Percentiles rank a stretch among this genome's conserved stretches.
phyloP scores from a whole-genome alignment of 306 rosid species.

The Mimosa bimucronata region DNA sequence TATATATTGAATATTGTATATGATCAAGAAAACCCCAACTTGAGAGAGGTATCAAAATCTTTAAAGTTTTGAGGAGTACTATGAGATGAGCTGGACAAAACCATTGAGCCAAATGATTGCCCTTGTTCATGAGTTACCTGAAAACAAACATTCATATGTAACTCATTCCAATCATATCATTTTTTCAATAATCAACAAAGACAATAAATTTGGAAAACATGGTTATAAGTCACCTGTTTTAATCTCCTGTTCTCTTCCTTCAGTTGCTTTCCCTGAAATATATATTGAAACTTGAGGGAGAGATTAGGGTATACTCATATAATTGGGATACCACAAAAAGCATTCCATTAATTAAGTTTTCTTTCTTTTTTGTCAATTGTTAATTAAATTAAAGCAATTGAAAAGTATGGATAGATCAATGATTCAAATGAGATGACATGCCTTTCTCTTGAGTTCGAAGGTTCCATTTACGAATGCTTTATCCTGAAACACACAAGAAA shows the following conservation, averaged over 20 bases:
- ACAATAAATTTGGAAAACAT: not conserved
- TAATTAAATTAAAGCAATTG: not conserved
- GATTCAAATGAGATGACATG: not conserved
- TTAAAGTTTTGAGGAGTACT: constrained; percentile 28
- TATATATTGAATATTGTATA: not conserved
- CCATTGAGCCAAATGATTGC: constrained; percentile 34
- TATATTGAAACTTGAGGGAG: not conserved
- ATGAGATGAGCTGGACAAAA: constrained; percentile 34
- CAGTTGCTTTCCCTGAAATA: constrained; percentile 10
- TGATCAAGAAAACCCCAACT: constrained; percentile 44
- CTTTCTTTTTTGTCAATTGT: not conserved
- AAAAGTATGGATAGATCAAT: not conserved
- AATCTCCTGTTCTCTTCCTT: constrained; percentile 10
- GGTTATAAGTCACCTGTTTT: constrained; percentile 9
- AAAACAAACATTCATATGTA: constrained; percentile 5
- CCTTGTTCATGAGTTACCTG: constrained; percentile 36
- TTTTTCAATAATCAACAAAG: not conserved
- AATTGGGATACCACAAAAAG: not conserved
- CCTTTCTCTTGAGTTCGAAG: constrained; percentile 31
- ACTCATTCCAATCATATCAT: not conserved
- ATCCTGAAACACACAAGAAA: constrained; percentile 32
- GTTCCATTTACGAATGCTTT: not conserved
- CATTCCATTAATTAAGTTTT: not conserved
- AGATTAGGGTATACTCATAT: not conserved
- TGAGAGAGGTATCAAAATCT: constrained; percentile 48